Evolutionary conservation across 2,329 filamentous ascomycete species (phyloP).

Genomic region (Phyllosticta citriasiana): DNA sequence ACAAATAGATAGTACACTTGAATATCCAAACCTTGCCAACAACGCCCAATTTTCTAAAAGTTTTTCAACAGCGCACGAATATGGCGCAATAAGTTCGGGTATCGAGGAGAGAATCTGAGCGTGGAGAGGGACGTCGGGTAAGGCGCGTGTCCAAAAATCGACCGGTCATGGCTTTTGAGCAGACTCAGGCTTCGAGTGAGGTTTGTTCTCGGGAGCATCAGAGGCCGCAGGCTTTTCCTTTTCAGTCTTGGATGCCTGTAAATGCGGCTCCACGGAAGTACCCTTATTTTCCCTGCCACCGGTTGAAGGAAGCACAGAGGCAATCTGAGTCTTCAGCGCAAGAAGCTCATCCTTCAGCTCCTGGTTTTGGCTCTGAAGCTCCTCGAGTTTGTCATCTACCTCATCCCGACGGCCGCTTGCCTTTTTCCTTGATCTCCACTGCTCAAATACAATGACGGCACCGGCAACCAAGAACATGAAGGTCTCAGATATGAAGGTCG

Average conservation of each 20-base stretch:
- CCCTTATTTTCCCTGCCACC: neutral
- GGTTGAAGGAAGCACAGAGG: neutral
- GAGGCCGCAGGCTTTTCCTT: neutral
- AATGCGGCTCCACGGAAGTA: neutral
- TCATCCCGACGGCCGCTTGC: conserved; percentile 50
- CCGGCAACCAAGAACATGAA: conserved; percentile 58
- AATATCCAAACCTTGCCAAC: neutral
- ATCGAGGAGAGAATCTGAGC: neutral
- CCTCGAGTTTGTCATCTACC: conserved; percentile 48
- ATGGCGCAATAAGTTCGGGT: neutral
- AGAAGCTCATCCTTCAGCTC: conserved; percentile 30
- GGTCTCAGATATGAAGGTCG: conserved; percentile 57
- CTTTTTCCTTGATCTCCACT: conserved; percentile 51
- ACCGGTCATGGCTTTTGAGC: neutral
- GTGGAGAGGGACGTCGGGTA: neutral
- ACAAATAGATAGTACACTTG: neutral
- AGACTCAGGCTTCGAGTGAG: neutral
- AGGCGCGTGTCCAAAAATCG: neutral
- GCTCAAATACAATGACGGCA: conserved; percentile 52
- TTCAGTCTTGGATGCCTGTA: neutral
- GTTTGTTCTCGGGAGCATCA: neutral
- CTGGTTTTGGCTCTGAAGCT: conserved; percentile 42
- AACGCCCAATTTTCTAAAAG: neutral
- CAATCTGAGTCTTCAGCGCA: conserved; percentile 25
- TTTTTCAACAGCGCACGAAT: neutral